A percentile compares a stretch with the other conserved stretches of the same genome.
These are phyloP conservation scores for Pleurotus sapidus DNA, from an alignment of 768 basidiomycete species.

Conservation along the genomic window DNA sequence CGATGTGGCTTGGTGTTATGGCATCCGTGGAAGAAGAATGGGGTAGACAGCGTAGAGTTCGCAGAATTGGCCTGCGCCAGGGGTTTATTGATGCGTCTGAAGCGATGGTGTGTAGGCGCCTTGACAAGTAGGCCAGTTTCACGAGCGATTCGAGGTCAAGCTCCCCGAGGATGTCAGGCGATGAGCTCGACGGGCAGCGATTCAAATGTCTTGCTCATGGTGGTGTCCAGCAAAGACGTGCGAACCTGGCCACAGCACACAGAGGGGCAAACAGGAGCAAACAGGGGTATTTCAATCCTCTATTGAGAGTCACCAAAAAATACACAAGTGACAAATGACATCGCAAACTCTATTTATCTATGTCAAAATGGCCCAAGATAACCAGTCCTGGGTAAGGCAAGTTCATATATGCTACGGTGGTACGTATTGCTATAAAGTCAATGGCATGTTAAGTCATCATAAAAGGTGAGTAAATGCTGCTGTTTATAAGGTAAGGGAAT, in stretches of 20 bases:
- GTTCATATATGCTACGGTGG: no score
- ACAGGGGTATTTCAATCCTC: no score
- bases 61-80: slow-evolving; percentile 71
- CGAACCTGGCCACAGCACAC: no score
- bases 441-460: no score
- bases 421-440: no score
- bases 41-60: slow-evolving; percentile 37
- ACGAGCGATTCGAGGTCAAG: slow-evolving; percentile 64
- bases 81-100: slow-evolving; percentile 69
- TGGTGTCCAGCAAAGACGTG: neutral
- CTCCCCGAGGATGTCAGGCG: slow-evolving; percentile 66
- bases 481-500: neutral
- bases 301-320: no score
- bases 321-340: no score
- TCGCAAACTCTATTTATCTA: no score
- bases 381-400: no score
- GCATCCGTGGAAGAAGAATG: neutral
- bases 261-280: neutral
- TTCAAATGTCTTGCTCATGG: slow-evolving; percentile 31
- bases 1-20: neutral
- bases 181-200: slow-evolving; percentile 76
- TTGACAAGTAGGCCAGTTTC: slow-evolving; percentile 57
- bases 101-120: slow-evolving; percentile 51
- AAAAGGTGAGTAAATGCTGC: no score
- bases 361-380: no score